phyloP scores from a whole-genome alignment of 2,329 filamentous ascomycete species.

The Talaromyces pinophilus region DNA sequence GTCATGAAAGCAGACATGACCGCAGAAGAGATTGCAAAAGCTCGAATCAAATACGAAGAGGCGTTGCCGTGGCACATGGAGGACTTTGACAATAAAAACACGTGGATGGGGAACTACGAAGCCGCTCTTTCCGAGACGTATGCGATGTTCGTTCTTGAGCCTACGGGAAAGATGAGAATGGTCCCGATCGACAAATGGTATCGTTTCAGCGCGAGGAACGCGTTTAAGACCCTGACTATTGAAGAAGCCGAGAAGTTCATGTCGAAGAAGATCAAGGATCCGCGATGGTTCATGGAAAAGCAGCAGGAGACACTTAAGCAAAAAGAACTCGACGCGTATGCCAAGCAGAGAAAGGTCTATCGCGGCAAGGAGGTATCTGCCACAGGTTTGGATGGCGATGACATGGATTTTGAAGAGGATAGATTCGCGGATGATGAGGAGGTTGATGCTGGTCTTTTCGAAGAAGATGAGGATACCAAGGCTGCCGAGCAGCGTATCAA shows the following conservation, averaged over 20 bases:
- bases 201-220: constrained; percentile 56
- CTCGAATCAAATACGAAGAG: constrained; percentile 80
- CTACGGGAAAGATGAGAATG: constrained; percentile 73
- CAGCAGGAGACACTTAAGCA: constrained; percentile 55
- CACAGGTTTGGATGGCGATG: constrained; percentile 61
- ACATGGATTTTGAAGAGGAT: constrained; percentile 69
- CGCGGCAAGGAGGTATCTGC: constrained; percentile 48
- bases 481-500: constrained; percentile 72
- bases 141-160: constrained; percentile 75
- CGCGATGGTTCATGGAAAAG: constrained; percentile 75
- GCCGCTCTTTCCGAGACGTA: constrained; percentile 78
- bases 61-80: constrained; percentile 95
- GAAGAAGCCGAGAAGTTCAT: constrained; percentile 85
- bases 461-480: constrained; percentile 79
- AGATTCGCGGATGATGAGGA: constrained; percentile 89
- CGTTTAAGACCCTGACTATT: constrained; percentile 73
- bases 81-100: constrained; percentile 92
- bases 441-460: constrained; percentile 68
- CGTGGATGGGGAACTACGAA: constrained; percentile 90
- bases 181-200: constrained; percentile 96
- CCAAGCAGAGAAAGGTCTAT: constrained; percentile 49
- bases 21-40: constrained; percentile 67
- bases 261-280: constrained; percentile 73
- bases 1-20: constrained; percentile 79
- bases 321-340: constrained; percentile 61